These are phyloP conservation scores for Nephelium lappaceum DNA, from an alignment of 345 rosid genomes.

Conservation along the genomic window DNA sequence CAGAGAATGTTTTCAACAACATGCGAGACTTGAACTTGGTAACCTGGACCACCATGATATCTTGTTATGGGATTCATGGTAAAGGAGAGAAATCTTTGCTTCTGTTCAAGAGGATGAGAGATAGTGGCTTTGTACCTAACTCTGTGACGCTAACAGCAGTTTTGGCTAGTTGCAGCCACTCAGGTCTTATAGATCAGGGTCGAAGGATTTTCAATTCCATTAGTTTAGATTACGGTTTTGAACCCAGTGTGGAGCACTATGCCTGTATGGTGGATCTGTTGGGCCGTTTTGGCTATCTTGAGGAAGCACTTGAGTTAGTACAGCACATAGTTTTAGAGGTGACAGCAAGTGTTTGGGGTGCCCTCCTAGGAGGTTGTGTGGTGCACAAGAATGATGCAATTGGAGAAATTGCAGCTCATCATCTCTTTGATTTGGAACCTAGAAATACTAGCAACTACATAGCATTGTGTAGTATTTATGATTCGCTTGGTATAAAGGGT, in stretches of 20 bases:
- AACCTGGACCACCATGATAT: constrained; percentile 29
- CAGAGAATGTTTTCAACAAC: constrained; percentile 24
- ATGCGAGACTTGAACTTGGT: constrained; percentile 19
- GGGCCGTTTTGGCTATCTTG: constrained; percentile 24
- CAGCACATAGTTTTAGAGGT: constrained; percentile 2
- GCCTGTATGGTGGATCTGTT: constrained; percentile 25
- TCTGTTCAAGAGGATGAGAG: constrained; percentile 20
- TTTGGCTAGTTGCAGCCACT: constrained; percentile 31
- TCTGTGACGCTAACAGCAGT: constrained; percentile 28
- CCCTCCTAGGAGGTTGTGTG: constrained; percentile 29
- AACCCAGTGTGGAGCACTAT: constrained; percentile 12
- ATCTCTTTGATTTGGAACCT: constrained; percentile 34
- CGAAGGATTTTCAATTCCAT: constrained; percentile 23
- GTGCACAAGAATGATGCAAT: constrained; percentile 25
- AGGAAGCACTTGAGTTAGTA: constrained; percentile 24
- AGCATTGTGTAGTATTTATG: constrained; percentile 28
- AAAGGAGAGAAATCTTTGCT: constrained; percentile 18
- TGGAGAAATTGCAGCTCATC: constrained; percentile 30
- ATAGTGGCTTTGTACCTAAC: constrained; percentile 25
- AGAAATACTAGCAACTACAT: constrained; percentile 29
- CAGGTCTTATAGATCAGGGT: constrained; percentile 31
- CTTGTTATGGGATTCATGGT: constrained; percentile 31
- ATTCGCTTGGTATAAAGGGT: constrained; percentile 17
- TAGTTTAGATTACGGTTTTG: background rate
- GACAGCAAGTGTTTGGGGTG: constrained; percentile 35